phyloP scores from a whole-genome alignment of 345 rosid species.

The Melaleuca alternifolia region DNA sequence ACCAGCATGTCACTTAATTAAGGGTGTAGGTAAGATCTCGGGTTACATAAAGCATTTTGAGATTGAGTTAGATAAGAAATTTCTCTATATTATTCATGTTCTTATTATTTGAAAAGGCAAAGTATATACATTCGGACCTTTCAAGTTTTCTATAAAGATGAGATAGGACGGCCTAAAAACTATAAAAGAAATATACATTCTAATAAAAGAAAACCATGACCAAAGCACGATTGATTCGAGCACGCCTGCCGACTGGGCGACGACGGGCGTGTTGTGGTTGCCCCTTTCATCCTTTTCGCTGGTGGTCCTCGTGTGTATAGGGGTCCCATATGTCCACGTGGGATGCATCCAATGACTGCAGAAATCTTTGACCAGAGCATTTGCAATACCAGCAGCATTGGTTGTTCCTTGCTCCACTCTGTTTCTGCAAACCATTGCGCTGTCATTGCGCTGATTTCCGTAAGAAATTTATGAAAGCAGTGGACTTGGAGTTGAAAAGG shows the following conservation, averaged over 20 bases:
- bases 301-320: neutral
- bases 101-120: too few species aligned
- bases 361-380: neutral
- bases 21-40: neutral
- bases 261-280: too few species aligned
- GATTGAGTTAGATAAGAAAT: neutral
- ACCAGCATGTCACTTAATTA: neutral
- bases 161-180: too few species aligned
- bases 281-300: neutral
- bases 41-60: neutral
- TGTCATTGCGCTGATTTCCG: neutral
- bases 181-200: too few species aligned
- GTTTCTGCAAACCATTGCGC: neutral
- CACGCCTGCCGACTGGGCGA: too few species aligned
- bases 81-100: neutral
- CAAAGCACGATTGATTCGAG: fast-evolving
- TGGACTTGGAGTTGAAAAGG: too few species aligned
- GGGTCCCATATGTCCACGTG: neutral
- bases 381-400: neutral
- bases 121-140: too few species aligned
- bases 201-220: neutral
- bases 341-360: neutral
- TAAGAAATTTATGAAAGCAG: neutral
- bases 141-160: too few species aligned
- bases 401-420: neutral